Evolutionary conservation across 805 yeast species (phyloP).

Genomic region (Zygoascus biomembranicola): DNA sequence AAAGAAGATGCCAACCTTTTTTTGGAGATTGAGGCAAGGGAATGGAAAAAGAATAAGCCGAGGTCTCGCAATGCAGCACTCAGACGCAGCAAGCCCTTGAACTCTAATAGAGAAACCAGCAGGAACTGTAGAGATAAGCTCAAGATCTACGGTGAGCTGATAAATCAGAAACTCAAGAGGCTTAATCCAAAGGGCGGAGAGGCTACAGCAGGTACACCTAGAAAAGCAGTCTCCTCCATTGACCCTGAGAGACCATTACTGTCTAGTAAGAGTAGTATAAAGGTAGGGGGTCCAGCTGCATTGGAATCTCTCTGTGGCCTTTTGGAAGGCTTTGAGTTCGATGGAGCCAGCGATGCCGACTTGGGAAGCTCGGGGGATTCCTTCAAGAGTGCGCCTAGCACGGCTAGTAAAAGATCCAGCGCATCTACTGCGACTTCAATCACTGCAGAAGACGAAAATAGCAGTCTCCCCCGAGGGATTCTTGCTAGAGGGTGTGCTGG

Average conservation of each 20-base stretch:
- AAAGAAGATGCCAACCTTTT: background rate
- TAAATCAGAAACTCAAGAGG: background rate
- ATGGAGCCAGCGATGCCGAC: background rate
- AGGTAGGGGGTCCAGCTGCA: background rate
- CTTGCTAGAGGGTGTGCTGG: background rate
- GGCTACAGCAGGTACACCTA: background rate
- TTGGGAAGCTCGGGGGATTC: background rate
- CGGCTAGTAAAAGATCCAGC: background rate
- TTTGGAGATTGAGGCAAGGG: background rate
- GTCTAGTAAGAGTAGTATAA: no score
- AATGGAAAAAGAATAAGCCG: background rate
- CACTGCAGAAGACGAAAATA: background rate
- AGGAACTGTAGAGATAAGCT: background rate
- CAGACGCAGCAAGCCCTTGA: background rate
- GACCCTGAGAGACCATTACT: no score
- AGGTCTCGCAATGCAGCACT: background rate
- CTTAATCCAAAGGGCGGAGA: background rate
- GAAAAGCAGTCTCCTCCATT: no score
- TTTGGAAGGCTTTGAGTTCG: background rate
- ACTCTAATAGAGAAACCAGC: background rate
- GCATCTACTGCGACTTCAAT: background rate
- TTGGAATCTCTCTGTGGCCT: background rate
- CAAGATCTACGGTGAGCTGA: background rate
- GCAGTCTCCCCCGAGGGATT: background rate
- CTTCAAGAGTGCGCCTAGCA: background rate